Base-by-base conservation (phyloP, 106 monocot genomes). In the Acorus calamus region DNA sequence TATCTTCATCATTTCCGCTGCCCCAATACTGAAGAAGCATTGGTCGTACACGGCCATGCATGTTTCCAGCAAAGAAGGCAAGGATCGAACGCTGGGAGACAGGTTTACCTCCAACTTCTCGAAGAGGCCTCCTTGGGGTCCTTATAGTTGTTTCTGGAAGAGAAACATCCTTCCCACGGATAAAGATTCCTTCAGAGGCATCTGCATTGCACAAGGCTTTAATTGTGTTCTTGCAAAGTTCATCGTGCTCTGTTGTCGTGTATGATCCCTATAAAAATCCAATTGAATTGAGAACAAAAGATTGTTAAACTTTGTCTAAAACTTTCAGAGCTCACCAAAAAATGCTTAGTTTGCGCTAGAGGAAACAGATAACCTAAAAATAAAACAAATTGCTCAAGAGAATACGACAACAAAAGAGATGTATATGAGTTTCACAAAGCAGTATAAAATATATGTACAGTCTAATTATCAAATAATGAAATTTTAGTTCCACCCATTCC, bases 131-230 rank as follows among this genome's bases (percentile, higher is more conserved):
- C 56, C 59, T 78, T 5, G 90, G 83, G 3, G 46, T 56, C 57
- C 83, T 73, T 51, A 96, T 82, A 56, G 71, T 78, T 42, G 96
- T 96, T 72, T 96, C 96, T 1, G 96, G 90, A 46, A 96, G 86
- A 4, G 96, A 91, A 0, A 96, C 80, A 64, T 96, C 96, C 42
- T 58, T 80, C 1, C 87, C 90, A 11, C 74, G 79, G 14, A 64
- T 13, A 69, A 96, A 96, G 11, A 88, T 88, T 11, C 86, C 79
- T 69, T 91, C 96, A 12, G 87, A 84, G 10, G 66, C 46, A 51
- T 96, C 96, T 8, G 90, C 87, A 60, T 91, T 96, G 83, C 96
- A 96, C 44, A 91, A 56, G 48, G 87, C 90, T 66, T 87, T 84
- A 41, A 96, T 85, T n/a, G 81, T 72, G 74, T 86, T 93, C 45